phyloP scores from a whole-genome alignment of 2,329 filamentous ascomycete genomes.

The Nigrospora osmanthi region DNA sequence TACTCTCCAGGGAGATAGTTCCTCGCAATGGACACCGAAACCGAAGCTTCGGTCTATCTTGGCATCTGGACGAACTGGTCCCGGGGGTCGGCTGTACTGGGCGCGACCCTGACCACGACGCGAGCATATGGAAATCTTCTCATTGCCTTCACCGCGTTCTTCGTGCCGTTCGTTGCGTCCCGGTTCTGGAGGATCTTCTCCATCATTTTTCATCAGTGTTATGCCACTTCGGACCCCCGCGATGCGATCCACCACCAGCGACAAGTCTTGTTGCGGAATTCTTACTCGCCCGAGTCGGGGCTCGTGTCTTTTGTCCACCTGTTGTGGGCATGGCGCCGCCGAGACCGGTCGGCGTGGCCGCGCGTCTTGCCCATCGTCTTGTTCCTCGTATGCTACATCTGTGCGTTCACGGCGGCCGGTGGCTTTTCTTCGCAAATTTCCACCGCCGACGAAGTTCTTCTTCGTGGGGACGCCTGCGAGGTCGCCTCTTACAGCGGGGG shows the following conservation, averaged over 20 bases:
- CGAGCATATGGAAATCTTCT: slow-evolving; percentile 5
- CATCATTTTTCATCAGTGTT: slow-evolving; percentile 2
- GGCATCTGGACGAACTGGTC: too few relatives aligned
- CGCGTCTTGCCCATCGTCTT: neutral
- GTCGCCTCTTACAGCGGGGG: too few relatives aligned
- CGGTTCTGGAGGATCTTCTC: slow-evolving; percentile 9
- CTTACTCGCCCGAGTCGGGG: slow-evolving; percentile 4
- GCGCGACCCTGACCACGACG: slow-evolving; percentile 5
- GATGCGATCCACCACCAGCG: slow-evolving; percentile 8
- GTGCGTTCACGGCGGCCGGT: slow-evolving; percentile 6
- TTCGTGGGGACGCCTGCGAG: slow-evolving; percentile 5
- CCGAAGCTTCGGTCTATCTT: too few relatives aligned
- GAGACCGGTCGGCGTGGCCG: neutral
- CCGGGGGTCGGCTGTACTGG: slow-evolving; percentile 1
- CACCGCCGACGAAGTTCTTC: slow-evolving; percentile 7
- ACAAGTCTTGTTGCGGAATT: slow-evolving; percentile 11
- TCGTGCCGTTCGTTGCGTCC: slow-evolving; percentile 8
- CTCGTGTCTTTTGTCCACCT: slow-evolving; percentile 3
- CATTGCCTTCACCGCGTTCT: slow-evolving; percentile 10
- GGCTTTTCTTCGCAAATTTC: slow-evolving; percentile 10
- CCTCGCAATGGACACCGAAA: too few relatives aligned
- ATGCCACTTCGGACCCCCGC: slow-evolving; percentile 1
- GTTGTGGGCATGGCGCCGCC: neutral
- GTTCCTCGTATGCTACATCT: slow-evolving; percentile 1
- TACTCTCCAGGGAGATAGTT: too few relatives aligned